A percentile compares a stretch with the other conserved stretches of the same genome.
These are phyloP conservation scores for Phascolomyces articulosus DNA, from an alignment of 371 early-diverging fungal species.

Conservation along the genomic window DNA sequence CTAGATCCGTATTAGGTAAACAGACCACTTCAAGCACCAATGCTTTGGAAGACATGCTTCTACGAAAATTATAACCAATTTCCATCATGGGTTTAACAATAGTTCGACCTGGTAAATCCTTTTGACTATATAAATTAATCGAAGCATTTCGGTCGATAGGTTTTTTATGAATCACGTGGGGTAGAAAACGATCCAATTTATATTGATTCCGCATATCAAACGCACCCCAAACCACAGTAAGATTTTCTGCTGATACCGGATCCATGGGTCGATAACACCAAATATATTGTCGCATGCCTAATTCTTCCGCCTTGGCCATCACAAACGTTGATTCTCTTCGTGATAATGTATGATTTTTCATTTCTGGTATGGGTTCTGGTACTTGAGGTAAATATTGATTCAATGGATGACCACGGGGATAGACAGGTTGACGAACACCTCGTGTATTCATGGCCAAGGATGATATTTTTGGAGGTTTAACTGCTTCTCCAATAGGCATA, in stretches of 20 bases:
- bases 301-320: slow-evolving; percentile 8
- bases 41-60: background rate
- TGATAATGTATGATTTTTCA: background rate
- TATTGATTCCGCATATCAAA: slow-evolving; percentile 21
- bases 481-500: slow-evolving; percentile 11
- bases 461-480: background rate
- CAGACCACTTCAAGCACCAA: slow-evolving; percentile 7
- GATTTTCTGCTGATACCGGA: background rate
- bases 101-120: slow-evolving; percentile 12
- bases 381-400: slow-evolving; percentile 3
- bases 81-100: slow-evolving; percentile 13
- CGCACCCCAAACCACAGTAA: slow-evolving; percentile 18
- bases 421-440: background rate
- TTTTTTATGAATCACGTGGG: slow-evolving; percentile 11
- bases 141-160: background rate
- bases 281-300: slow-evolving; percentile 12
- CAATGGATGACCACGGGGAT: slow-evolving; percentile 12
- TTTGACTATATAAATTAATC: slow-evolving; percentile 9
- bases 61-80: slow-evolving; percentile 12
- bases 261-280: slow-evolving; percentile 26
- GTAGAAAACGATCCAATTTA: slow-evolving; percentile 14
- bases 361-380: background rate
- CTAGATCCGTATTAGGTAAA: slow-evolving; percentile 9
- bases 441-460: background rate
- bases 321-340: slow-evolving; percentile 14